A percentile compares a stretch with the other conserved stretches of the same genome.
Conservation (phyloP, 1,284 basidiomycete genomes). For the Termitomyces sp. region DNA sequence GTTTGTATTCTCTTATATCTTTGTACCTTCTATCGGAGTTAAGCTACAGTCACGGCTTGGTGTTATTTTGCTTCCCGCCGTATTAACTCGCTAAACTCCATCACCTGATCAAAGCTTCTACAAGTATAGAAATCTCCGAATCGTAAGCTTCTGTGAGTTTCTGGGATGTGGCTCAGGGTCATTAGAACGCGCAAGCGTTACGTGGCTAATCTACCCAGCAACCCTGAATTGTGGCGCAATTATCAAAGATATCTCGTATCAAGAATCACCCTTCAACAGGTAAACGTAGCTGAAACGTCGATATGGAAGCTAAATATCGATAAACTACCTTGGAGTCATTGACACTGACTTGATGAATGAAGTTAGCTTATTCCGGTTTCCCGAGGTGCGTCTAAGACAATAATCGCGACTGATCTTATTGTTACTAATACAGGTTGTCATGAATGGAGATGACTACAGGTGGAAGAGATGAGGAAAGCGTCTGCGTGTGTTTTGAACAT, state of each 20-base stretch:
- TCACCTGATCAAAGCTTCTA: background rate
- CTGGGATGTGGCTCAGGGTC: background rate
- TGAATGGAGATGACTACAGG: background rate
- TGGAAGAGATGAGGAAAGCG: background rate
- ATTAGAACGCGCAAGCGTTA: background rate
- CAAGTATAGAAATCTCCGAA: background rate
- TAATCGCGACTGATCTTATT: background rate
- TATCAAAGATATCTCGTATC: background rate
- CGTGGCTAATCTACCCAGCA: background rate
- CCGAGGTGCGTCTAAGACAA: background rate
- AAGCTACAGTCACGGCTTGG: background rate
- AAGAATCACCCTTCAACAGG: background rate
- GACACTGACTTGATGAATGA: background rate
- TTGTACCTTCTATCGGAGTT: background rate
- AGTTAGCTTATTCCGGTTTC: background rate
- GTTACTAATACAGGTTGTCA: background rate
- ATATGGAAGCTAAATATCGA: too few species aligned
- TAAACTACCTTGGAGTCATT: background rate
- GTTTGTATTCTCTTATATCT: too few species aligned
- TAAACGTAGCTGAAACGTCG: too few species aligned
- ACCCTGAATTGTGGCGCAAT: background rate
- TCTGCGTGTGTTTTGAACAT: background rate
- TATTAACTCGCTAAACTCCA: background rate
- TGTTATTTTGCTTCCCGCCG: background rate
- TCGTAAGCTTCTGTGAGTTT: background rate